Evolutionary conservation across 2,329 filamentous ascomycete genomes (phyloP).

Genomic region (Monilinia aucupariae): DNA sequence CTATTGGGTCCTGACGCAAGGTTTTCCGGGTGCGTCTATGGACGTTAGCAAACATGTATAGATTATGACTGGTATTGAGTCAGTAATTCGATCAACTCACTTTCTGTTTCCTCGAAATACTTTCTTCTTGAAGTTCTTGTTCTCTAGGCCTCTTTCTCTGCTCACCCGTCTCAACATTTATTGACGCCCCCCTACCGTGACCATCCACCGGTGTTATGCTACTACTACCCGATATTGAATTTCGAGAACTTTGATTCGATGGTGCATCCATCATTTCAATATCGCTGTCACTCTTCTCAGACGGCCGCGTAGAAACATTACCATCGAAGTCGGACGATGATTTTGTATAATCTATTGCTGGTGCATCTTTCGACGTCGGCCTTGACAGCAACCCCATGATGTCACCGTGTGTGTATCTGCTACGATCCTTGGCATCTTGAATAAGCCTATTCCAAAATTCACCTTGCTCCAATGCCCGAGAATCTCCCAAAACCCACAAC

Average conservation of each 20-base stretch:
- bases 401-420: constrained; percentile 70
- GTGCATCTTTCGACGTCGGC: constrained; percentile 36
- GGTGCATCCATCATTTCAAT: constrained; percentile 19
- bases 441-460: constrained; percentile 88
- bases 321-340: not conserved
- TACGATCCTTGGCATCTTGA: constrained; percentile 67
- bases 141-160: constrained; percentile 16
- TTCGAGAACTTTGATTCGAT: constrained; percentile 11
- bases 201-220: constrained; percentile 7
- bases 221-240: constrained; percentile 7
- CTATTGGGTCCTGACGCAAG: not conserved
- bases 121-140: not conserved
- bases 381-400: constrained; percentile 49
- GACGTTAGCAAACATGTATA: not conserved
- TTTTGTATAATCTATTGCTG: constrained; percentile 4
- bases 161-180: constrained; percentile 1
- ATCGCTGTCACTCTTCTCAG: constrained; percentile 20
- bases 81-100: not conserved
- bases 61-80: not conserved
- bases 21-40: not conserved
- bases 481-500: constrained; percentile 93
- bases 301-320: not conserved
- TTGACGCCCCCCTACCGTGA: not conserved
- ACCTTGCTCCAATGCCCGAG: constrained; percentile 76
- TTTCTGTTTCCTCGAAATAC: constrained; percentile 15